phyloP scores from a whole-genome alignment of 2,329 filamentous ascomycete genomes.

The Chaetomiaceae sp. region DNA sequence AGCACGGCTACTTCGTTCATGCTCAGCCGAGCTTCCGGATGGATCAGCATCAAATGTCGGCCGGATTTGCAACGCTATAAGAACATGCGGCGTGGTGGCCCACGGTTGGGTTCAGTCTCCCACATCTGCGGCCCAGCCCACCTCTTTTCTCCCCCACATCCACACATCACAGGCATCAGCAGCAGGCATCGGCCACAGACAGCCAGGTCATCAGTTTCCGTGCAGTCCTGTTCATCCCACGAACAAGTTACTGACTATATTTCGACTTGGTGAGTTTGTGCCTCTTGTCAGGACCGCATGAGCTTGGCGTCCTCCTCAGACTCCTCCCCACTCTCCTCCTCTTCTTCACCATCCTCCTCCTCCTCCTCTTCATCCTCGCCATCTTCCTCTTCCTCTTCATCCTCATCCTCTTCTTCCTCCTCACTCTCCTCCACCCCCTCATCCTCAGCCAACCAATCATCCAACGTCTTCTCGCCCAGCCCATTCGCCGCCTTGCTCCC shows the following conservation, averaged over 20 bases:
- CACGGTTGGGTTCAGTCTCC: too few relatives aligned
- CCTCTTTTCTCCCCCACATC: too few relatives aligned
- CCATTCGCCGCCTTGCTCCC: conserved; percentile 33
- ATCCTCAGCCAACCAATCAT: conserved; percentile 84
- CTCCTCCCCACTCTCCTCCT: conserved; percentile 17
- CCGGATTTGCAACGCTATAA: too few relatives aligned
- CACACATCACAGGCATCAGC: too few relatives aligned
- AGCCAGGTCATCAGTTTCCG: background rate
- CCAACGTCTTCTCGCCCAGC: conserved; percentile 67
- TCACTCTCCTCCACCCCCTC: conserved; percentile 53
- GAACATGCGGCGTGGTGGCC: too few relatives aligned
- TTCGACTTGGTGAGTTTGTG: too few relatives aligned
- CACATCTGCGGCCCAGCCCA: too few relatives aligned
- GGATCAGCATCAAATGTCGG: too few relatives aligned
- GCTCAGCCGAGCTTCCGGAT: too few relatives aligned
- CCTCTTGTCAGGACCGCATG: conserved; percentile 8
- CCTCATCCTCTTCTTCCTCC: conserved; percentile 43
- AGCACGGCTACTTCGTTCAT: too few relatives aligned
- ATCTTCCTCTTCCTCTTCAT: conserved; percentile 41
- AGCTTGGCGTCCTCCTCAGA: conserved; percentile 13
- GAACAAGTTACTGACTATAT: too few relatives aligned
- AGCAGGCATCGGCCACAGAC: too few relatives aligned
- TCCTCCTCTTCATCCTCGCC: conserved; percentile 23
- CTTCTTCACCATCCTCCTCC: conserved; percentile 14
- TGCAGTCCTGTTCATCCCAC: background rate